These are phyloP conservation scores for Aspergillus niger DNA, from an alignment of 2,329 filamentous ascomycete genomes.

Conservation along the genomic window DNA sequence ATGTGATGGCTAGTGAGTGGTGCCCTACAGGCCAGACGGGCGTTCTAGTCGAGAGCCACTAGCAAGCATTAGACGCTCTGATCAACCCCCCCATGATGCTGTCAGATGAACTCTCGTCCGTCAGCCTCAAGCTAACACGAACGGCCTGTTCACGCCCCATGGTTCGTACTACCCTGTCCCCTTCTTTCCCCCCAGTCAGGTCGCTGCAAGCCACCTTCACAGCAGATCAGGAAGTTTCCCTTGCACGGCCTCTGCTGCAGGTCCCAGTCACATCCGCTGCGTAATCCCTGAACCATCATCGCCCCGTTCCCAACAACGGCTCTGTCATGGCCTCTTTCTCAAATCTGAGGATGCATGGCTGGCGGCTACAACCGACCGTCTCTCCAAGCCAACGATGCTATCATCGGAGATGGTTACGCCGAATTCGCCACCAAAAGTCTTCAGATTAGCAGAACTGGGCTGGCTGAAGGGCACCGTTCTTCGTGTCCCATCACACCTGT, in stretches of 20 bases:
- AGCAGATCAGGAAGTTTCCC: neutral
- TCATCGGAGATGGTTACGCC: neutral
- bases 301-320: too few relatives aligned
- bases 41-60: neutral
- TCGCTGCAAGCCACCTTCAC: neutral
- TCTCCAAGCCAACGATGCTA: too few relatives aligned
- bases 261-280: neutral
- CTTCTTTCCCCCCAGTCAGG: neutral
- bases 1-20: neutral
- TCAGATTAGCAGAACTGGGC: neutral
- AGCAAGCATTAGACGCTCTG: neutral
- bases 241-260: neutral
- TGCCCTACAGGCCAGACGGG: neutral
- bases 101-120: neutral
- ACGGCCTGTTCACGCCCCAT: neutral
- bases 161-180: neutral
- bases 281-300: too few relatives aligned
- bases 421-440: neutral
- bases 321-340: too few relatives aligned
- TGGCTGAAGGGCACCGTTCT: neutral
- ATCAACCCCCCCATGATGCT: slow-evolving; percentile 2
- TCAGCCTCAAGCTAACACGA: slow-evolving; percentile 1
- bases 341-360: neutral
- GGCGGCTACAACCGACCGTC: neutral
- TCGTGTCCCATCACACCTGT: neutral